Conservation (phyloP, 2,329 filamentous ascomycete species). For the Alternaria sp. region DNA sequence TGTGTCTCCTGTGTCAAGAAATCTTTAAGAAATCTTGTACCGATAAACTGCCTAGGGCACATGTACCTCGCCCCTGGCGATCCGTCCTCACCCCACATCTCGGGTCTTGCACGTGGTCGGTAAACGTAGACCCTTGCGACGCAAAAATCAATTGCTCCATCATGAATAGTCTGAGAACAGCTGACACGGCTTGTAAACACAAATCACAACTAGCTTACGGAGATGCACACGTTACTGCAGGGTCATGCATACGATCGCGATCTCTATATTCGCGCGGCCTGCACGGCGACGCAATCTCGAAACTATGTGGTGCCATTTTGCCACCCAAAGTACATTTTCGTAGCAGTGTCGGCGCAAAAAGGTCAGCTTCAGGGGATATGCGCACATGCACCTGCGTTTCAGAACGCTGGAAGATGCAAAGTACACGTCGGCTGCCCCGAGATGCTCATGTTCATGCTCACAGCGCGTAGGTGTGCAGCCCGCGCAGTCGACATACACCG, state of each 20-base stretch:
- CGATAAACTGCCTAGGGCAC: background rate
- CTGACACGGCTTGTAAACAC: background rate
- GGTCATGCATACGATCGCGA: slow-evolving; percentile 5
- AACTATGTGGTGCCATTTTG: slow-evolving; percentile 1
- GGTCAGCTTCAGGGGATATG: background rate
- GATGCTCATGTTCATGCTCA: background rate
- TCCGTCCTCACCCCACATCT: slow-evolving; percentile 11
- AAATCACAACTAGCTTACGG: slow-evolving; percentile 2
- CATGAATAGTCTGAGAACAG: slow-evolving; percentile 6
- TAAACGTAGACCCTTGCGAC: slow-evolving; percentile 2
- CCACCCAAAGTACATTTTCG: slow-evolving; percentile 1
- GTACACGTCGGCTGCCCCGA: background rate
- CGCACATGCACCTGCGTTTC: background rate
- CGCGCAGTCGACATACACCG: background rate
- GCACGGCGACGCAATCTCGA: slow-evolving; percentile 5
- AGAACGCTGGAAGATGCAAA: background rate
- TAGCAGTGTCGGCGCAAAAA: background rate
- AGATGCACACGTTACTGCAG: background rate
- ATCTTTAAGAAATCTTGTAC: slow-evolving; percentile 1
- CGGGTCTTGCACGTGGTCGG: slow-evolving; percentile 6
- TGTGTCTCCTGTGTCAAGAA: background rate
- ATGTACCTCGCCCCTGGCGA: slow-evolving; percentile 10
- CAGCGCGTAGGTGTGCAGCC: background rate
- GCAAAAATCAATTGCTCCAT: slow-evolving; percentile 17
- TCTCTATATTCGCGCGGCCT: slow-evolving; percentile 8